Evolutionary conservation across 2,329 filamentous ascomycete species (phyloP), one percentile per base, ranked within the genome.

Genomic region (Escovopsis sp.): DNA sequence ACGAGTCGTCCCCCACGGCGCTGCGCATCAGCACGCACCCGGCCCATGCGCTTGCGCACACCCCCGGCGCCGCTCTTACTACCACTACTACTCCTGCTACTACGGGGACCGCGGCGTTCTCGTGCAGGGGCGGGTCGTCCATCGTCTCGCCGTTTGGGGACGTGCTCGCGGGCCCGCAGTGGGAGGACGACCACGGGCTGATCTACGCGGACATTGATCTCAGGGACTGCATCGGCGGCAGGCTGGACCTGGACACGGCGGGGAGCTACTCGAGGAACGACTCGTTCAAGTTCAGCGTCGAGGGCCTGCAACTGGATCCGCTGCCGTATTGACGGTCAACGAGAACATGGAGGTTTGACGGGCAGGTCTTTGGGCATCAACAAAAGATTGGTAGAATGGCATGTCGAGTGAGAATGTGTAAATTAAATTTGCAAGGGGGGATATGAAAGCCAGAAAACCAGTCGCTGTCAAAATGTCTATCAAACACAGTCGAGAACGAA

Each of bases 221-320:
- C 53, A 83, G 93, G 39, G 86, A 94, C 50, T 94, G 88, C 52
- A 75, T 87, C 50, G 70, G 85, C 9, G 88, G 87, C 0, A 68
- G 85, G 41, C 59, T 94, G 49, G 87, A 94, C 58, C 59, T 94
- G 38, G 88, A 94, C 64, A 78, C 85, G 33, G 85, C 77, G 2
- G 88, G 88, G 0, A 87, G 82, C 55, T 94, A 94, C 60, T 88
- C 85, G 3, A 72, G 86, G 43, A 78, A 75, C 47, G 77, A 81
- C 57, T 66, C 72, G 4, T 80, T 81, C 59, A 72, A 69, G 53
- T 66, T 80, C 26, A 70, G 66, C 0, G 76, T 80, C 4, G 61
- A 70, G 40, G 77, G 76, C 0, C 53, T 80, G 47, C 69, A 78
- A 51, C 48, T 80, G 33, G 67, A 68, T 51, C 73, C 75, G 28